Evolutionary conservation across 2,329 filamentous ascomycete species (phyloP), one percentile per base, ranked within the genome.

Genomic region (Phoma herbarum): DNA sequence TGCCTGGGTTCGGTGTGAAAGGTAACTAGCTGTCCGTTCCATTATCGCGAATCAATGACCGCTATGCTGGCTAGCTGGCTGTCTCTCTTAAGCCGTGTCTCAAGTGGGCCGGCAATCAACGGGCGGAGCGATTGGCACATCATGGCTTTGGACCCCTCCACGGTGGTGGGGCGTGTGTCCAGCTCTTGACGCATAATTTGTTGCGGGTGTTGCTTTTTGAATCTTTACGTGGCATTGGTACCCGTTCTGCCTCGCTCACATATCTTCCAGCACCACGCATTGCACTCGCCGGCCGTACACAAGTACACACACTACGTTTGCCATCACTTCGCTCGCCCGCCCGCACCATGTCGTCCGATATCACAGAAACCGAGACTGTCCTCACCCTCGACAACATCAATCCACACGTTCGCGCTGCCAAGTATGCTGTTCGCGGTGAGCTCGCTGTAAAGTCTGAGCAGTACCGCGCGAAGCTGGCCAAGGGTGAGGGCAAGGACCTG

Each of bases 361-460:
- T 59, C 44, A 66, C 69, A 49, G 52, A 62, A 31, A 63, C 67
- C 35, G 66, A 63, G 59, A 69, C 66, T 47, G 81, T 83, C 59
- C 84, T 99, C 69, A 90, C 85, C 71, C 83, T 91, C 72, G 84
- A 92, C 79, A 97, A 95, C 83, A 96, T 99, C 84, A 99, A 98
- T 83, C 91, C 88, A 48, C 86, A 95, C 77, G 86, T 98, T 66
- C 88, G 89, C 75, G 87, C 88, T 62, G 95, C 95, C 74, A 89
- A 97, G 81, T 99, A 99, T 82, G 95, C 95, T 68, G 95, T 99
- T 56, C 92, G 95, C 70, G 95, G 95, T 74, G 95, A 98, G 80
- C 87, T 99, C 64, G 94, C 95, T 57, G 90, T 96, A 77, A 92
- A 91, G 81, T 95, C 93, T 14, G 95, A 99, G 81, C 86, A 92